phyloP scores from a whole-genome alignment of 1,284 basidiomycete genomes.

The Ustilago esculenta region DNA sequence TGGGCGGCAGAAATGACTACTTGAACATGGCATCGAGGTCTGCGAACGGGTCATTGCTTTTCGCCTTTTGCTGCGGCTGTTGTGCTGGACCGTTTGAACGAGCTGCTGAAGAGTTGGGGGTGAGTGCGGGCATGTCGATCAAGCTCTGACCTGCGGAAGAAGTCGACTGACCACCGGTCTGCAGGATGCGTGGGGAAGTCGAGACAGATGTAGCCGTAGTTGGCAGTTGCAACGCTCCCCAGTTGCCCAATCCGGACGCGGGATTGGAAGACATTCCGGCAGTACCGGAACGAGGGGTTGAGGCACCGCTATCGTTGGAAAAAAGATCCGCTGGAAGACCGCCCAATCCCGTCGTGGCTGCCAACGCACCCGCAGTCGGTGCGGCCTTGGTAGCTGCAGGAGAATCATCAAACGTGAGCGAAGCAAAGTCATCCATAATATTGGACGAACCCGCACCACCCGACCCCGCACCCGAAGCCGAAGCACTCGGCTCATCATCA shows the following conservation, averaged over 20 bases:
- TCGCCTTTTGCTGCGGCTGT: conserved; percentile 21
- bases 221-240: conserved; percentile 57
- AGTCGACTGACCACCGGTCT: not conserved
- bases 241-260: conserved; percentile 41
- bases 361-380: not conserved
- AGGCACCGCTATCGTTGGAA: conserved; percentile 24
- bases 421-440: conserved; percentile 62
- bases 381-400: not conserved
- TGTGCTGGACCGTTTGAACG: conserved; percentile 9
- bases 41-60: conserved; percentile 57
- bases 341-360: conserved; percentile 12
- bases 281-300: conserved; percentile 10
- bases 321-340: conserved; percentile 45
- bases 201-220: conserved; percentile 42
- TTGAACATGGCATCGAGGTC: conserved; percentile 60
- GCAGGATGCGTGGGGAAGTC: conserved; percentile 29
- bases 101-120: conserved; percentile 7
- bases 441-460: not conserved
- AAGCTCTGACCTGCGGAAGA: too few species aligned
- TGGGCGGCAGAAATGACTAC: too few species aligned
- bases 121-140: conserved; percentile 22
- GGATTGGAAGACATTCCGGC: conserved; percentile 30
- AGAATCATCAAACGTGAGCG: conserved; percentile 53
- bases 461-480: not conserved
- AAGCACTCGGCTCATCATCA: conserved; percentile 47